Conservation (phyloP, 208 protist genomes). For the Leishmania aethiopica region DNA sequence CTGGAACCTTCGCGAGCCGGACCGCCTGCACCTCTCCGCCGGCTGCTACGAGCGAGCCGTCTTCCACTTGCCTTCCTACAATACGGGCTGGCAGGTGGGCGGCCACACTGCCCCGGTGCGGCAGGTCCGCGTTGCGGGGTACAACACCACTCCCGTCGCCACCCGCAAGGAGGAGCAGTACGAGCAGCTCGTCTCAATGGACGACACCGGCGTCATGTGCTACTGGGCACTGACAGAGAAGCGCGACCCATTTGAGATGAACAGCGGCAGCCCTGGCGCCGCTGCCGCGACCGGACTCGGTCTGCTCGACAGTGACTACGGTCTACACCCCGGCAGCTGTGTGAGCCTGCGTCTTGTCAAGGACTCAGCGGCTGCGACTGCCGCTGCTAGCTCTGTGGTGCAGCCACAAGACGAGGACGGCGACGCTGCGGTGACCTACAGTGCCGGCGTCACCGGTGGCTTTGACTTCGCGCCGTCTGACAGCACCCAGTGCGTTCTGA, state of each 20-base stretch:
- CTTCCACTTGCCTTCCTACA: conserved; percentile 76
- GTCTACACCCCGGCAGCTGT: conserved; percentile 39
- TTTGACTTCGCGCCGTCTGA: conserved; percentile 74
- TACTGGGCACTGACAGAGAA: conserved; percentile 80
- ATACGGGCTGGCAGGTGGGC: conserved; percentile 67
- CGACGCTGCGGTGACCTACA: neutral
- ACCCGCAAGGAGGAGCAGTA: conserved; percentile 45
- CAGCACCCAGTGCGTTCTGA: conserved; percentile 66
- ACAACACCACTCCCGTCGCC: conserved; percentile 42
- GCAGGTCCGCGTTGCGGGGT: conserved; percentile 61
- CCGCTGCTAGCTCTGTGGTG: neutral
- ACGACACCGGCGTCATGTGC: conserved; percentile 45
- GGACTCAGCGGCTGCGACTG: conserved; percentile 8
- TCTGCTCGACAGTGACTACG: conserved; percentile 61
- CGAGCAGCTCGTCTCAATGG: conserved; percentile 80
- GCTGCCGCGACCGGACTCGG: conserved; percentile 15
- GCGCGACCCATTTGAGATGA: conserved; percentile 30
- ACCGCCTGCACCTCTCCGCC: conserved; percentile 62
- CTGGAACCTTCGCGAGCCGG: conserved; percentile 82
- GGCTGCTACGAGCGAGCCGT: conserved; percentile 46
- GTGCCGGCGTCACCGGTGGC: conserved; percentile 15
- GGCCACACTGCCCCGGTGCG: conserved; percentile 63
- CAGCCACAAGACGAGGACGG: neutral
- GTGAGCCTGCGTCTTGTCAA: conserved; percentile 55
- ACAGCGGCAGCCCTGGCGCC: neutral